Evolutionary conservation across 176 grass and related monocot genomes (phyloP), one percentile per base, ranked within the genome.

Genomic region (Aegilops umbellulata): DNA sequence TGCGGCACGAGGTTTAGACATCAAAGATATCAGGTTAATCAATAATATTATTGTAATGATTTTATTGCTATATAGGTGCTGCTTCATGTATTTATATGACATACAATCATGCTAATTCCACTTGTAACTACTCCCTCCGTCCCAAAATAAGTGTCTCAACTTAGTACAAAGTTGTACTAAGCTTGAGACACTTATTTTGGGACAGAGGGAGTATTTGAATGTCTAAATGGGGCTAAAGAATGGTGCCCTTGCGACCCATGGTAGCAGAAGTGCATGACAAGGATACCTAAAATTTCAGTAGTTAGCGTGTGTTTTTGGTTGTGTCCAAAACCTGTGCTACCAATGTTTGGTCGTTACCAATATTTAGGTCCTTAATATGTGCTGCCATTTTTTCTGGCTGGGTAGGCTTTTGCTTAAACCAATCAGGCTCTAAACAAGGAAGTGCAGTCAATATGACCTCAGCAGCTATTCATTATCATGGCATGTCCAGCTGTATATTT

Each of bases 21-120:
- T 99, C 65, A 99, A 99, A 90, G 97, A 99, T 90, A 99, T 99
- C 77, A 99, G 97, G 97, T 98, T 83, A 70, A 7, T 17, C 71
- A 47, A 19, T 61, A 15, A 76, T 39, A 57, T 57, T 8, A 57
- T 57, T 20, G 19, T 22, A 57, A 57, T 57, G 53, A 72, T 42
- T 72, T 70, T 70, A 70, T 73, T 73, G 42, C 7, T 73, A 46
- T 1, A 14, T 4, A 15, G 39, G 25, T 24, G n/a, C 6, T 82
- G 13, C 35, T 69, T 15, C 66, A 65, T 16, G 14, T 80, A 23
- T 17, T 34, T 71, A 32, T 49, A 63, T 61, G 76, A n/a, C 76
- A 49, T n/a, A 29, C 39, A 79, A 41, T 6, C 44, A 39, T 39
- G 16, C 44, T 82, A 82, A 32, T 23, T 68, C 26, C 15, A 57